Evolutionary conservation across 306 rosid genomes (phyloP).

Genomic region (Cicer chorassanicum): DNA sequence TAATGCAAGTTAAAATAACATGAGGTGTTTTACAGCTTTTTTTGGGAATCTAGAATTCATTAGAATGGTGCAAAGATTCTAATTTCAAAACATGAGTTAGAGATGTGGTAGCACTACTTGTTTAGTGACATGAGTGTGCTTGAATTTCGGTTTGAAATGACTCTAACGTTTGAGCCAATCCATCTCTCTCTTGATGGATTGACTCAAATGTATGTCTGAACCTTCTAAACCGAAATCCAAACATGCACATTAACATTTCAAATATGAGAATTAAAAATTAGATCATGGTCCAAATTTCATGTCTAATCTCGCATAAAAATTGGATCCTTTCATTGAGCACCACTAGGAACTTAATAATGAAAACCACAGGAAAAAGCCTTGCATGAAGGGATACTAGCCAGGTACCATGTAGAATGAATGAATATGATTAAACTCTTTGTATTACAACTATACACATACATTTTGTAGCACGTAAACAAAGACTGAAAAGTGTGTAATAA

Average conservation of each 20-base stretch:
- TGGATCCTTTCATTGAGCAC: constrained; percentile 21
- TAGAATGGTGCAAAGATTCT: constrained; percentile 27
- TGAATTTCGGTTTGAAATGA: no score
- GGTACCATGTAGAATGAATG: no score
- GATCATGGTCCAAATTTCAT: constrained; percentile 40
- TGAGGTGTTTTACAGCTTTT: constrained; percentile 3
- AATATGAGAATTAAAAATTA: constrained; percentile 4
- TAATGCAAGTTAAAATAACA: constrained; percentile 26
- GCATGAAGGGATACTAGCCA: not conserved
- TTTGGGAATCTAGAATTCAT: constrained; percentile 8
- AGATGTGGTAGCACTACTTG: not conserved
- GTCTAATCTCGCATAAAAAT: constrained; percentile 36
- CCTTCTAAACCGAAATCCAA: no score
- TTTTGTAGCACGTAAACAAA: no score
- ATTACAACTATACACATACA: no score
- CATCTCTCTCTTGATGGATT: no score
- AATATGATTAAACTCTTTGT: no score
- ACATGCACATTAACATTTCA: not conserved
- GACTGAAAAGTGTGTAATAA: no score
- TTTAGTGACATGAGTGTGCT: constrained; percentile 4
- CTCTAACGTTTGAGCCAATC: no score
- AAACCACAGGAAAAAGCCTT: constrained; percentile 13
- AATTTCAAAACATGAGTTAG: not conserved
- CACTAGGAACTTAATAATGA: not conserved
- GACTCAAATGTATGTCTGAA: not conserved